phyloP scores from a whole-genome alignment of 1,284 basidiomycete genomes.

The Trametes hirsuta region DNA sequence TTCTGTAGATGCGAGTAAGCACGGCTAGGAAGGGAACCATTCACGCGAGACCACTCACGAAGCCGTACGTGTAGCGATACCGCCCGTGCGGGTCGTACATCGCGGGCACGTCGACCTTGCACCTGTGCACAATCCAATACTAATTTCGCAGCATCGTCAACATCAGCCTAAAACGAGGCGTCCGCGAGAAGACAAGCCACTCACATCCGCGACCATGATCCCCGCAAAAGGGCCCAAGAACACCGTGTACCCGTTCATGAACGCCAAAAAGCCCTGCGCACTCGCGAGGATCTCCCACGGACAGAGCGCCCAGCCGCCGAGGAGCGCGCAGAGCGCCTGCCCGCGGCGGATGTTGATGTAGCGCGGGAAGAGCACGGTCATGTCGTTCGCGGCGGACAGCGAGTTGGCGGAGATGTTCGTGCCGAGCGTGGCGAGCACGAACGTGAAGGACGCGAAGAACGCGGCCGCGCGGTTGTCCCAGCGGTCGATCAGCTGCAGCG shows the following conservation, averaged over 20 bases:
- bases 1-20: constrained; percentile 47
- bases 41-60: constrained; percentile 45
- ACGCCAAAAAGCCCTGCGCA: constrained; percentile 50
- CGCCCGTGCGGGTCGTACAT: constrained; percentile 72
- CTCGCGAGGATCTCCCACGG: constrained; percentile 61
- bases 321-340: constrained; percentile 70
- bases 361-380: constrained; percentile 66
- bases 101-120: constrained; percentile 68
- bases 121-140: constrained; percentile 69
- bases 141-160: constrained; percentile 26
- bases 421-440: constrained; percentile 69
- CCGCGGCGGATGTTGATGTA: constrained; percentile 80
- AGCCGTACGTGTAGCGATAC: constrained; percentile 66
- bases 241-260: constrained; percentile 74
- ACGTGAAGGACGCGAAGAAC: constrained; percentile 75
- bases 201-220: constrained; percentile 73
- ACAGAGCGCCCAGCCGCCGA: constrained; percentile 66
- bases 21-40: not conserved
- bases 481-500: constrained; percentile 57
- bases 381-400: constrained; percentile 78
- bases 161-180: not conserved
- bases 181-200: constrained; percentile 25
- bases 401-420: constrained; percentile 80
- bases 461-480: constrained; percentile 80
- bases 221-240: constrained; percentile 77